Evolutionary conservation across 371 early-diverging fungal species (phyloP).

Genomic region (Mortierella sp.): DNA sequence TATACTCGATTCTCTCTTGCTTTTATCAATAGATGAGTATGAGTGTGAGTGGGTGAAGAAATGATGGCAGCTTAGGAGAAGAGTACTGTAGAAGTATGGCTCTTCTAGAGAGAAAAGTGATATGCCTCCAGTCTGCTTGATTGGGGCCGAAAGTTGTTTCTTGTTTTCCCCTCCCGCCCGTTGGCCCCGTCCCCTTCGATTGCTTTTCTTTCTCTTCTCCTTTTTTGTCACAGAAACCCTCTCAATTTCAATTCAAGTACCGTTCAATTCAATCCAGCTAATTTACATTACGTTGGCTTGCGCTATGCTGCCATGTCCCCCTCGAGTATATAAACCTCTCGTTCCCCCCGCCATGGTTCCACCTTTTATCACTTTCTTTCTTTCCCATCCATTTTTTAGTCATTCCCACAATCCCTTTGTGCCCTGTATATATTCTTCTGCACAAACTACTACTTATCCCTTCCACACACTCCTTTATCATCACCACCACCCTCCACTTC

Average conservation of each 20-base stretch:
- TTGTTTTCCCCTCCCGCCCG: not conserved
- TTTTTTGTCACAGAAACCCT: constrained; percentile 5
- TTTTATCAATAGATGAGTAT: not conserved
- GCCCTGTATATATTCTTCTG: not conserved
- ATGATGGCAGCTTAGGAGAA: too few species aligned
- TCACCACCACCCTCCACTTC: not conserved
- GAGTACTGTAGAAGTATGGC: too few species aligned
- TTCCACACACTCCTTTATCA: not conserved
- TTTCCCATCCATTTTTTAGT: not conserved
- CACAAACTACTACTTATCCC: too few species aligned
- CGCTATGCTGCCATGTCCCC: not conserved
- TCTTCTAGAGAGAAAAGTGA: too few species aligned
- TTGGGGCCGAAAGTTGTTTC: not conserved
- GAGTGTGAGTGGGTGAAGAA: not conserved
- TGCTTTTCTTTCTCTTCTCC: not conserved
- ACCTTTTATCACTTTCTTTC: not conserved
- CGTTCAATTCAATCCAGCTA: not conserved
- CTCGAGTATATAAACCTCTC: not conserved
- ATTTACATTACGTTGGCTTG: not conserved
- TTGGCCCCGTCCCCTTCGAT: not conserved
- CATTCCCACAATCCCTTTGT: not conserved
- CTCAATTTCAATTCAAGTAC: not conserved
- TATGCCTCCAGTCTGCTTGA: too few species aligned
- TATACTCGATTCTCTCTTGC: not conserved
- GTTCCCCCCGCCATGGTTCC: not conserved